Evolutionary conservation across 495 filamentous ascomycete genomes (phyloP), one percentile per base, ranked within the genome.

Genomic region (Apiosordaria backusii): DNA sequence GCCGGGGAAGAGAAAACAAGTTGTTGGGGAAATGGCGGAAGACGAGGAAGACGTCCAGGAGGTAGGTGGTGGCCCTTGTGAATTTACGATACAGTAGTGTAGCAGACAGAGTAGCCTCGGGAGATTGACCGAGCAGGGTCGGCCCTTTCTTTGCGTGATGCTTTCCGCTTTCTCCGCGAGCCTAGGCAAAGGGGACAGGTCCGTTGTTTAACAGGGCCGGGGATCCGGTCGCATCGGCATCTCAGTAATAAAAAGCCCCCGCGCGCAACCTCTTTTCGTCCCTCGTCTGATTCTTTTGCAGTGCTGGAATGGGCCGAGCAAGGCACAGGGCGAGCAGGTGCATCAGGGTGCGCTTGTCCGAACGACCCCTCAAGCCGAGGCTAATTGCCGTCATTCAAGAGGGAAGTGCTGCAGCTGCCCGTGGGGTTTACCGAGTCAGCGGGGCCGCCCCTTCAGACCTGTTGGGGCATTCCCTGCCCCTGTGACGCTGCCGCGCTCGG

Each of bases 341-440:
- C 35, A 45, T 18, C 35, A 45, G 52, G 61, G 61, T 65, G 71
- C 66, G 65, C 54, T 70, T 61, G 72, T 65, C 72, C 72, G 70
- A 70, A 62, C 54, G 65, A 66, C 64, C 71, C 65, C 62, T 67
- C 66, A 55, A 76, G 71, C 74, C 74, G 74, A 76, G 74, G 74
- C 71, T 72, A 71, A 73, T 65, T 73, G 70, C 66, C 68, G 68
- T 62, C 71, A 65, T 69, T 69, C 35, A 69, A 60, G 3, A 7
- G 27, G 4, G 7, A 29, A 29, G 4, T 29, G 13, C 35, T 45
- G 35, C 35, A 45, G 35, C 35, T 45, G 50, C 23, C 50, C 66
- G 61, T 63, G 67, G 67, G 67, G 21, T 16, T 53, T 55, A 60
- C 27, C 70, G 68, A 70, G 70, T 70, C 70, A 70, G 64, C 57